phyloP scores from a whole-genome alignment of 208 protist species.

The Trichomonas gallinae region DNA sequence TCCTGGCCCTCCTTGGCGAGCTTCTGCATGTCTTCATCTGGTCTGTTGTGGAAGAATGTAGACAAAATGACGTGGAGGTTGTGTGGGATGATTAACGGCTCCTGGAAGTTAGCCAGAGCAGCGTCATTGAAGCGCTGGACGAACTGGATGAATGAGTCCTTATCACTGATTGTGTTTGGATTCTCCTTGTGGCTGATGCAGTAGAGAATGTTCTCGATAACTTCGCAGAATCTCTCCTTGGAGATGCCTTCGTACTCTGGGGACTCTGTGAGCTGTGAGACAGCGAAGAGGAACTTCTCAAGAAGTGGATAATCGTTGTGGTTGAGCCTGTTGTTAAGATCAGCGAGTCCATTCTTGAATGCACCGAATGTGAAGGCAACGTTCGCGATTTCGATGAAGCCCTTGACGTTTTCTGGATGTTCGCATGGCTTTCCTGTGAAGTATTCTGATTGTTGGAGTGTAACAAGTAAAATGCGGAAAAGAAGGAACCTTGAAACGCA shows the following conservation, averaged over 20 bases:
- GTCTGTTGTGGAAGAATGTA: not conserved
- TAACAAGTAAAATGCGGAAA: not conserved
- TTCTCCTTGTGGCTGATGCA: not conserved
- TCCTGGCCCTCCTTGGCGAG: not conserved
- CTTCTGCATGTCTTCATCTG: not conserved
- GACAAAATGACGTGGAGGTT: not conserved
- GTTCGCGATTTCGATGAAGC: not conserved
- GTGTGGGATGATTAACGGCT: not conserved
- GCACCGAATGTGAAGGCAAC: not conserved
- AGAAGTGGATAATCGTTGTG: not conserved
- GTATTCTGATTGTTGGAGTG: not conserved
- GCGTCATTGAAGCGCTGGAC: not conserved
- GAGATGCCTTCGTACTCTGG: not conserved
- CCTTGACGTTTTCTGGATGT: not conserved
- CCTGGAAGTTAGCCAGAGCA: not conserved
- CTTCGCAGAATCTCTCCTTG: not conserved
- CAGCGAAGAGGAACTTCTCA: not conserved
- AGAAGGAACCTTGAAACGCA: not conserved
- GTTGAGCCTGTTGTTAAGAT: not conserved
- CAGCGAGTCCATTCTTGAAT: not conserved
- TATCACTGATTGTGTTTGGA: not conserved
- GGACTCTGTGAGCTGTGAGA: not conserved
- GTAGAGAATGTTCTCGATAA: not conserved
- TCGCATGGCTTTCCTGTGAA: not conserved
- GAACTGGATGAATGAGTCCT: not conserved